These are phyloP conservation scores for Jacaranda copaia DNA, from an alignment of 257 asterid species.

Conservation along the genomic window DNA sequence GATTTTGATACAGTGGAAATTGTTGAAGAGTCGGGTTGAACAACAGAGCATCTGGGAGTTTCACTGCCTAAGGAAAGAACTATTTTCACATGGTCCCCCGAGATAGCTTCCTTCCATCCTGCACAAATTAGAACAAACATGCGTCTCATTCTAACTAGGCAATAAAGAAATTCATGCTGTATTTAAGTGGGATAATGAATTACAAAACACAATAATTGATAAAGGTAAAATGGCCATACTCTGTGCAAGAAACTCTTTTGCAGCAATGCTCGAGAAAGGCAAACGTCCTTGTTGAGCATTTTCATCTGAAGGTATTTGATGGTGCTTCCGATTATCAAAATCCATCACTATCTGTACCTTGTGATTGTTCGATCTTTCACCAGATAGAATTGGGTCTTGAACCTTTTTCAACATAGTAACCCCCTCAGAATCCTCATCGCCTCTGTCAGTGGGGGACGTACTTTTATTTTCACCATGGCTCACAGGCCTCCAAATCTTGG, in stretches of 20 bases:
- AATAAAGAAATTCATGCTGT: conserved; percentile 10
- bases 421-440: conserved; percentile 45
- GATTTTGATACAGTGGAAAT: conserved; percentile 40
- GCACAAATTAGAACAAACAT: conserved; percentile 31
- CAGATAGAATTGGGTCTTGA: conserved; percentile 38
- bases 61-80: conserved; percentile 58
- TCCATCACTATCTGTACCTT: conserved; percentile 36
- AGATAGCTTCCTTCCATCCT: conserved; percentile 91
- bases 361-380: conserved; percentile 52
- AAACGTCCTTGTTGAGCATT: conserved; percentile 41
- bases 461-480: conserved; percentile 52
- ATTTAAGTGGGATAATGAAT: not conserved
- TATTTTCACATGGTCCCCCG: conserved; percentile 69
- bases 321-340: conserved; percentile 37
- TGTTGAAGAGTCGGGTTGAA: conserved; percentile 33
- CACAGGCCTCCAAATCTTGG: conserved; percentile 66
- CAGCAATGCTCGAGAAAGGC: conserved; percentile 58
- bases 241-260: conserved; percentile 71
- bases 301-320: conserved; percentile 30
- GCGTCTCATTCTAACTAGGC: conserved; percentile 22
- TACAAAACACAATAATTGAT: not conserved
- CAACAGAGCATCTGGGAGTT: conserved; percentile 31
- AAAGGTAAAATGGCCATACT: conserved; percentile 54
- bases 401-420: conserved; percentile 42
- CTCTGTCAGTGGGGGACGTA: conserved; percentile 36